These are phyloP conservation scores for Pelargonium citronellum DNA, from an alignment of 441 rosid genomes.

Conservation along the genomic window DNA sequence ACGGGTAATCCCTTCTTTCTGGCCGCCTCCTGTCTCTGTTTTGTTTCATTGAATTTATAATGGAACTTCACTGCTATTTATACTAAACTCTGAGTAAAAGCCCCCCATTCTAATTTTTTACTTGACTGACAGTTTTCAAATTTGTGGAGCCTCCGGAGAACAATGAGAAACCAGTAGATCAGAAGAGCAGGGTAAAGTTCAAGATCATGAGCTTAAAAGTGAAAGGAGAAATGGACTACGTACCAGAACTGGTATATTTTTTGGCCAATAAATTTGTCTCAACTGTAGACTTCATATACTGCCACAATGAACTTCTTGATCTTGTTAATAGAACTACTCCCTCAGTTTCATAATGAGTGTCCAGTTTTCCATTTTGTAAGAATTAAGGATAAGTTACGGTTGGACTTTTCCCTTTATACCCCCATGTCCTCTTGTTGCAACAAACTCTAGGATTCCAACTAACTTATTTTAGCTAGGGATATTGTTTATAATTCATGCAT, in stretches of 20 bases:
- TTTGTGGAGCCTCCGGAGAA: slow-evolving; percentile 75
- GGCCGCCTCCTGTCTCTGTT: not conserved
- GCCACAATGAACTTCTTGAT: too few relatives aligned
- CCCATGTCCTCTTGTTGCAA: too few relatives aligned
- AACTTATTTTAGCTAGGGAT: too few relatives aligned
- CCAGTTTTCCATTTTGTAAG: too few relatives aligned
- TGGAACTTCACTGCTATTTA: not conserved
- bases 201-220: slow-evolving; percentile 71
- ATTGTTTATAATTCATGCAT: too few relatives aligned
- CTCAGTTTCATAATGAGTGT: too few relatives aligned
- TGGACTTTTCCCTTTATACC: too few relatives aligned
- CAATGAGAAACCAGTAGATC: slow-evolving; percentile 44
- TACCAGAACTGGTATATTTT: slow-evolving; percentile 61
- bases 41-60: not conserved
- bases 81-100: not conserved
- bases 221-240: slow-evolving; percentile 51
- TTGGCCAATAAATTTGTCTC: not conserved
- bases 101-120: slow-evolving; percentile 19
- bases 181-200: slow-evolving; percentile 65
- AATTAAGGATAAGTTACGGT: too few relatives aligned
- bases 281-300: not conserved
- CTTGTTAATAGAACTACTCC: not conserved
- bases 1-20: slow-evolving; percentile 40
- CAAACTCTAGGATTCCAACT: too few relatives aligned
- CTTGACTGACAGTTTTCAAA: slow-evolving; percentile 54